Evolutionary conservation across 129 eudicot species (phyloP).

Genomic region (Mikania micrantha): DNA sequence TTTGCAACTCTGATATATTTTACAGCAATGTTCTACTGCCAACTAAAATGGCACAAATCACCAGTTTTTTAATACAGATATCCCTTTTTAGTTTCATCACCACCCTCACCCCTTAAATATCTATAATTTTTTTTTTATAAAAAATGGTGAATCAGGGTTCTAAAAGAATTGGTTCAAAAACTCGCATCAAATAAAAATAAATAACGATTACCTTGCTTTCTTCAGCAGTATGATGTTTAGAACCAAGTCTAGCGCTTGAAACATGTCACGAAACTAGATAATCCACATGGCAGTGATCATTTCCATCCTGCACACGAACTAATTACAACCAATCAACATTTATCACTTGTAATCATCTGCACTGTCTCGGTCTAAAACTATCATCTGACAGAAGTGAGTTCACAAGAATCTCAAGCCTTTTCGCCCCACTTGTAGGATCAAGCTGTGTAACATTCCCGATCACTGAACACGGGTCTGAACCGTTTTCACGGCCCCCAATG

Average conservation of each 20-base stretch:
- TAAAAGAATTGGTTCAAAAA: constrained; percentile 17
- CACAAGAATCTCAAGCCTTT: constrained; percentile 41
- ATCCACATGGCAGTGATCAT: not conserved
- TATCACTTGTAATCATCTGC: constrained; percentile 20
- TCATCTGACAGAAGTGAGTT: constrained; percentile 33
- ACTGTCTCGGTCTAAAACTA: constrained; percentile 40
- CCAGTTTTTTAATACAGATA: constrained; percentile 3
- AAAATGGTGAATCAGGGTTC: constrained; percentile 23
- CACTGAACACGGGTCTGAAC: constrained; percentile 56
- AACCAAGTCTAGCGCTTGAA: constrained; percentile 12
- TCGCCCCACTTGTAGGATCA: constrained; percentile 43
- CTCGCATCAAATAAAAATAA: not conserved
- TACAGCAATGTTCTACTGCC: constrained; percentile 17
- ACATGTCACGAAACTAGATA: constrained; percentile 10
- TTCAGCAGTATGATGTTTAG: constrained; percentile 23
- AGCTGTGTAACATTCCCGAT: constrained; percentile 36
- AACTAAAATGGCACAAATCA: not conserved
- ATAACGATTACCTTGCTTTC: constrained; percentile 26
- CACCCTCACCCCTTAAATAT: constrained; percentile 15
- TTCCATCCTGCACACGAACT: constrained; percentile 1
- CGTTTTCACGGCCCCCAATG: constrained; percentile 38
- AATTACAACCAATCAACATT: constrained; percentile 4
- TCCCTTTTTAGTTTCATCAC: constrained; percentile 9
- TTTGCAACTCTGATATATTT: constrained; percentile 13
- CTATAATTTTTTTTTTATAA: not conserved